These are phyloP conservation scores for Cordyceps fumosorosea DNA, from an alignment of 2,329 filamentous ascomycete species.

Conservation along the genomic window DNA sequence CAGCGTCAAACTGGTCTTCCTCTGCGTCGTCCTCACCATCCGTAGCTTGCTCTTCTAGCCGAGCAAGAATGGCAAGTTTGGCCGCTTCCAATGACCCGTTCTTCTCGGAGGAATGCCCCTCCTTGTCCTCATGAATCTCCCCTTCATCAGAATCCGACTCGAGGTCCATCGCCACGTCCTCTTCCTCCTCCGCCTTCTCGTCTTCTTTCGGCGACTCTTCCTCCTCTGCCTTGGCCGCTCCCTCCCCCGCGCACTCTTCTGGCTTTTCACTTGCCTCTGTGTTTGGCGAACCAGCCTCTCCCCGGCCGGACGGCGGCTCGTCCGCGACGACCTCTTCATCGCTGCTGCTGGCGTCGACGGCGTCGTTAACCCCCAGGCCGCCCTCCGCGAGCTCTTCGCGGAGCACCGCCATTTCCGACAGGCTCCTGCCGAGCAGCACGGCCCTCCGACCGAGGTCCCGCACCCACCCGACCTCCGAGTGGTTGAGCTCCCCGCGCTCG, in stretches of 20 bases:
- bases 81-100: conserved; percentile 35
- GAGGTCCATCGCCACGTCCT: conserved; percentile 39
- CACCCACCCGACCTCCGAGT: conserved; percentile 67
- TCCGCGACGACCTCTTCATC: conserved; percentile 32
- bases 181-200: conserved; percentile 18
- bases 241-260: conserved; percentile 5
- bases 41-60: conserved; percentile 29
- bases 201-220: conserved; percentile 18
- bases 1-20: conserved; percentile 20
- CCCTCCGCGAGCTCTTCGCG: conserved; percentile 35
- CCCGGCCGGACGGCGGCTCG: conserved; percentile 18
- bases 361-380: conserved; percentile 36
- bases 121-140: conserved; percentile 24
- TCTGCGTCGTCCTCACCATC: conserved; percentile 17
- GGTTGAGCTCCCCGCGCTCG: conserved; percentile 66
- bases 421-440: conserved; percentile 49
- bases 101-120: conserved; percentile 15
- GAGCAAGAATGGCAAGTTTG: conserved; percentile 41
- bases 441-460: conserved; percentile 76
- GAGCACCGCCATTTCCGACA: conserved; percentile 46
- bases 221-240: conserved; percentile 17
- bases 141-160: conserved; percentile 31
- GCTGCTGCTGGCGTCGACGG: conserved; percentile 39
- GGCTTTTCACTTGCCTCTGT: conserved; percentile 16
- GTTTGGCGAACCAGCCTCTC: conserved; percentile 20